These are phyloP conservation scores for Coniochaeta hoffmannii DNA, from an alignment of 2,329 filamentous ascomycete genomes.

Conservation along the genomic window DNA sequence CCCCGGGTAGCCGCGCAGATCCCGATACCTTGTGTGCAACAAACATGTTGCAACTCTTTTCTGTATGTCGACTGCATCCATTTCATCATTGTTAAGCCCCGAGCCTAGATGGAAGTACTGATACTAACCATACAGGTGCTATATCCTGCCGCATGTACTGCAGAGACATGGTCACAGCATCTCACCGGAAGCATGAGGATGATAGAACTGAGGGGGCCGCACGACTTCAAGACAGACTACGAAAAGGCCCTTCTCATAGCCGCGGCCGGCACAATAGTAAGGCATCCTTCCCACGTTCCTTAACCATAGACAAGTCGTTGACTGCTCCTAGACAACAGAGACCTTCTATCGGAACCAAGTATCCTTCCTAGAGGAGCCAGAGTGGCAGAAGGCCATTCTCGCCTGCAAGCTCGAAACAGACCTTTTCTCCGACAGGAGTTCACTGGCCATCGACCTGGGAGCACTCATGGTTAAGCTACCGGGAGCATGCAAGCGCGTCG, in stretches of 20 bases:
- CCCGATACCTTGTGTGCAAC: neutral
- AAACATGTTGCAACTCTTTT: neutral
- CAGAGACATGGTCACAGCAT: neutral
- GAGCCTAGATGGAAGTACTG: neutral
- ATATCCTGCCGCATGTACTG: neutral
- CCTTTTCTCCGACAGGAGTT: neutral
- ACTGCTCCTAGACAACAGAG: neutral
- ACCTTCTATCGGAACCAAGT: neutral
- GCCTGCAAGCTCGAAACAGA: neutral
- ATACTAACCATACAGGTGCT: neutral
- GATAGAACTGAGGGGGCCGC: neutral
- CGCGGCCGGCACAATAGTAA: neutral
- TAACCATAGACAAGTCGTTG: neutral
- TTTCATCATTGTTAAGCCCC: neutral
- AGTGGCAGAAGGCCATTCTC: neutral
- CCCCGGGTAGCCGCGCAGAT: neutral
- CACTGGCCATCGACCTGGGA: neutral
- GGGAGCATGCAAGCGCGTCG: neutral
- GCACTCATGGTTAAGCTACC: neutral
- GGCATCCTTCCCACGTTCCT: neutral
- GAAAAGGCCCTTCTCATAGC: neutral
- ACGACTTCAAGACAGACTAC: neutral
- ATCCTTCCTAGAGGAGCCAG: neutral
- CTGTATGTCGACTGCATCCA: neutral
- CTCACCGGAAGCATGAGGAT: neutral